A percentile compares a stretch with the other conserved stretches of the same genome.
These are phyloP conservation scores for Phytophthora ohioensis DNA, from an alignment of 352 stramenopile species.

Conservation along the genomic window DNA sequence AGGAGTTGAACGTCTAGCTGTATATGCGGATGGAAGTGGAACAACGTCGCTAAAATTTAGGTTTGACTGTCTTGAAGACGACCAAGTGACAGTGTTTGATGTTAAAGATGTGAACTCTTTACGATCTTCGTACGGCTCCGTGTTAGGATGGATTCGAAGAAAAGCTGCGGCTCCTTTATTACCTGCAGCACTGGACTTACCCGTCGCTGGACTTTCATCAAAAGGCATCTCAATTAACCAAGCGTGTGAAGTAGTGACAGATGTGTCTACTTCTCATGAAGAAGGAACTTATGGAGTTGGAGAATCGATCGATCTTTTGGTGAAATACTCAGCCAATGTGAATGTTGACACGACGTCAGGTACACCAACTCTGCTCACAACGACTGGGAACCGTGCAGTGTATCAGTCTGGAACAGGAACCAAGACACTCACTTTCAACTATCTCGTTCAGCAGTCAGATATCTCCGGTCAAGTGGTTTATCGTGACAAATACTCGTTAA, in stretches of 20 bases:
- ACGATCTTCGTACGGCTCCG: slow-evolving; percentile 48
- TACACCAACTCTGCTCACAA: slow-evolving; percentile 46
- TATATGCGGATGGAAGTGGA: slow-evolving; percentile 58
- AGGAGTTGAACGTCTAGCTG: slow-evolving; percentile 44
- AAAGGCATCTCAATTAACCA: slow-evolving; percentile 74
- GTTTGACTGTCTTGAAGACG: slow-evolving; percentile 45
- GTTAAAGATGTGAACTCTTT: slow-evolving; percentile 45
- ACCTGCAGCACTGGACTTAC: slow-evolving; percentile 52
- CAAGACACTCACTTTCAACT: slow-evolving; percentile 53
- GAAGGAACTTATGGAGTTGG: slow-evolving; percentile 61
- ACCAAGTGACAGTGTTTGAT: slow-evolving; percentile 58
- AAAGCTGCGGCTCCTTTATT: slow-evolving; percentile 47
- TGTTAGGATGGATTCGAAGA: slow-evolving; percentile 60
- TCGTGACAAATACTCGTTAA: slow-evolving; percentile 51
- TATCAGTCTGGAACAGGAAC: slow-evolving; percentile 61
- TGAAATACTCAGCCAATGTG: slow-evolving; percentile 59
- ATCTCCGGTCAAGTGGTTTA: slow-evolving; percentile 42
- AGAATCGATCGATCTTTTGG: slow-evolving; percentile 66
- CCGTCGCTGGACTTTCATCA: slow-evolving; percentile 44
- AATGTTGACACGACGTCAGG: slow-evolving; percentile 49
- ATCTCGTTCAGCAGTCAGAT: slow-evolving; percentile 61
- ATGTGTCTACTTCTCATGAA: slow-evolving; percentile 57
- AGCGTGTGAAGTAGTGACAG: slow-evolving; percentile 39
- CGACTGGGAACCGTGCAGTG: slow-evolving; percentile 47
- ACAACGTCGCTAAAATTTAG: slow-evolving; percentile 60